phyloP scores from a whole-genome alignment of 2,329 filamentous ascomycete species.

The Fonsecaea erecta region DNA sequence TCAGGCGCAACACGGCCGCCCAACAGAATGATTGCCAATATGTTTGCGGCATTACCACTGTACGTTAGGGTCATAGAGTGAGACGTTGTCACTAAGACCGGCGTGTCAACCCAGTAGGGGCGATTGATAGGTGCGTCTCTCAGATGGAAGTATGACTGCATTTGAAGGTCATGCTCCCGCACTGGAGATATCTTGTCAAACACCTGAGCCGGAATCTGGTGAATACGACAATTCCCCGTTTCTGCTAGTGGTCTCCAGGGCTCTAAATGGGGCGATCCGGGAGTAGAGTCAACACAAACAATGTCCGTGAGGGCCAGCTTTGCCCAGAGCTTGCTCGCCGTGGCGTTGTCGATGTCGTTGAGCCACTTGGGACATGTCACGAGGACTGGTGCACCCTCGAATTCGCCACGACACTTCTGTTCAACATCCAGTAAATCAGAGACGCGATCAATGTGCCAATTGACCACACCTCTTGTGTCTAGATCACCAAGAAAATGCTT shows the following conservation, averaged over 20 bases:
- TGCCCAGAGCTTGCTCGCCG: constrained; percentile 54
- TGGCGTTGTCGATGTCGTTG: constrained; percentile 56
- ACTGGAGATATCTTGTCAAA: constrained; percentile 54
- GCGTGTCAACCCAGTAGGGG: constrained; percentile 51
- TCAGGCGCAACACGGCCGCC: constrained; percentile 55
- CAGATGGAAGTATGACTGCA: constrained; percentile 65
- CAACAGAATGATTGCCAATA: constrained; percentile 56
- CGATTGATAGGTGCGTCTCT: constrained; percentile 39
- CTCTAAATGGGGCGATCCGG: constrained; percentile 50
- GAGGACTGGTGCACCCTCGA: constrained; percentile 56
- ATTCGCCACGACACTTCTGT: constrained; percentile 46
- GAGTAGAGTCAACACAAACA: constrained; percentile 59
- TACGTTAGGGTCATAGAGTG: constrained; percentile 45
- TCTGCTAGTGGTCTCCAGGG: constrained; percentile 49
- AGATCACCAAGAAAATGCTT: constrained; percentile 60
- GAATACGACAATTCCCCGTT: constrained; percentile 44
- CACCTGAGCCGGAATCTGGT: constrained; percentile 53
- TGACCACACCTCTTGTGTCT: constrained; percentile 61
- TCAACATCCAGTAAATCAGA: constrained; percentile 59
- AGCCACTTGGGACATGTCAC: constrained; percentile 64
- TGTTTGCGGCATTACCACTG: constrained; percentile 50
- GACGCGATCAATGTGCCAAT: constrained; percentile 59
- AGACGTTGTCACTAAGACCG: constrained; percentile 48
- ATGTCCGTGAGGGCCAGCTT: constrained; percentile 56
- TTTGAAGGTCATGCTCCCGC: constrained; percentile 61